These are phyloP conservation scores for Pleurotus tuber-regium DNA, from an alignment of 768 basidiomycete genomes.

Conservation along the genomic window DNA sequence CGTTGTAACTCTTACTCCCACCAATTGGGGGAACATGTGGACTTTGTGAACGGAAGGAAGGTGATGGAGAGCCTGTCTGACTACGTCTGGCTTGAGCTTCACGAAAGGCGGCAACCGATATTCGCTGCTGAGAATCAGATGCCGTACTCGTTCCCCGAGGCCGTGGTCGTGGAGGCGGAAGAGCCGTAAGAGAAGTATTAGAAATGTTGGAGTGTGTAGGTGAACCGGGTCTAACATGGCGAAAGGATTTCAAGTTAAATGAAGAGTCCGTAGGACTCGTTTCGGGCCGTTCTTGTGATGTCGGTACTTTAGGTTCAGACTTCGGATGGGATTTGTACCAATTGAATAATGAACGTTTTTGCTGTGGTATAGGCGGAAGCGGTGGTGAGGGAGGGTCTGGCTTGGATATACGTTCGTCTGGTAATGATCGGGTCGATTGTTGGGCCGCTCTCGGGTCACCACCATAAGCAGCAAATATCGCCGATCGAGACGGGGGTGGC, in stretches of 20 bases:
- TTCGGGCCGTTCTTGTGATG: constrained; percentile 14
- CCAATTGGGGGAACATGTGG: constrained; percentile 18
- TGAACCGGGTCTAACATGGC: constrained; percentile 59
- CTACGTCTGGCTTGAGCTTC: constrained; percentile 73
- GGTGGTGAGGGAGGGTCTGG: constrained; percentile 16
- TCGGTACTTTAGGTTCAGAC: constrained; percentile 22
- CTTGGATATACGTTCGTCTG: constrained; percentile 31
- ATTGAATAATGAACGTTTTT: constrained; percentile 32
- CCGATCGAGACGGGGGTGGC: constrained; percentile 62
- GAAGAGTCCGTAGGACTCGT: constrained; percentile 32
- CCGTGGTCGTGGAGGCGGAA: constrained; percentile 39
- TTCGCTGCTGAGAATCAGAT: constrained; percentile 69
- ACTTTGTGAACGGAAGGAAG: constrained; percentile 44
- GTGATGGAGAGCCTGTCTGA: constrained; percentile 56
- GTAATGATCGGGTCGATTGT: constrained; percentile 64
- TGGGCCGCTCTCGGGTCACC: constrained; percentile 44
- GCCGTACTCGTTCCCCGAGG: constrained; percentile 57
- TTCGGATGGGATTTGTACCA: constrained; percentile 36
- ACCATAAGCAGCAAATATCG: constrained; percentile 59
- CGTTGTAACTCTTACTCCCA: constrained; percentile 4
- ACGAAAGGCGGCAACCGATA: constrained; percentile 79
- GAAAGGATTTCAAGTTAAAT: constrained; percentile 75
- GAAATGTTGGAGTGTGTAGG: constrained; percentile 19
- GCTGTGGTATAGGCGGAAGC: constrained; percentile 24
- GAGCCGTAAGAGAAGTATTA: constrained; percentile 24